phyloP scores from a whole-genome alignment of 805 yeast genomes.

The Barnettozyma californica region DNA sequence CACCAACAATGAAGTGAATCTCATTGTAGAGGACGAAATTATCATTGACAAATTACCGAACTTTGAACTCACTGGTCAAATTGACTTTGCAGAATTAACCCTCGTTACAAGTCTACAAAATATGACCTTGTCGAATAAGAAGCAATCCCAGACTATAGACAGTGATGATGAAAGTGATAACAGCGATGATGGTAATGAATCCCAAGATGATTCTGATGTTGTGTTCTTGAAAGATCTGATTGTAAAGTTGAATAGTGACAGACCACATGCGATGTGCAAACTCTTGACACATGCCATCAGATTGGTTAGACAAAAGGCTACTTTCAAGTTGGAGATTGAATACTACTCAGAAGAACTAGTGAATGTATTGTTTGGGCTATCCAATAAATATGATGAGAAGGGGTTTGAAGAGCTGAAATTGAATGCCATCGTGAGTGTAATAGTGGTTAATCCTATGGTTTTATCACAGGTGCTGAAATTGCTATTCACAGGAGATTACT shows the following conservation, averaged over 20 bases:
- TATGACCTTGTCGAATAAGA: conserved; percentile 7
- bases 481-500: conserved; percentile 67
- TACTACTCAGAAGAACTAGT: conserved; percentile 54
- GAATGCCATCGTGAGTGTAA: conserved; percentile 58
- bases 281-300: conserved; percentile 44
- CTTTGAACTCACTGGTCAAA: conserved; percentile 2
- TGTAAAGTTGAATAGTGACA: conserved; percentile 44
- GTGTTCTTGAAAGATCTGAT: conserved; percentile 74
- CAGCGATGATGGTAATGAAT: conserved; percentile 24
- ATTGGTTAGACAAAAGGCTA: conserved; percentile 59
- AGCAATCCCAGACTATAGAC: conserved; percentile 13
- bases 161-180: conserved; percentile 27
- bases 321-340: conserved; percentile 54
- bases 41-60: conserved; percentile 5
- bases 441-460: conserved; percentile 48
- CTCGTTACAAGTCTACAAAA: conserved; percentile 12
- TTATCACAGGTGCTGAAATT: conserved; percentile 35
- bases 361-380: conserved; percentile 44
- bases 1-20: conserved; percentile 23
- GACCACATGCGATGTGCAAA: conserved; percentile 33
- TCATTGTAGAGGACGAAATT: conserved; percentile 26
- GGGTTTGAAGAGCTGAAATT: conserved; percentile 62
- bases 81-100: conserved; percentile 14
- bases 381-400: conserved; percentile 50
- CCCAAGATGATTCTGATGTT: conserved; percentile 42